Conservation (phyloP, 345 rosid genomes). For the Acer yangbiense region DNA sequence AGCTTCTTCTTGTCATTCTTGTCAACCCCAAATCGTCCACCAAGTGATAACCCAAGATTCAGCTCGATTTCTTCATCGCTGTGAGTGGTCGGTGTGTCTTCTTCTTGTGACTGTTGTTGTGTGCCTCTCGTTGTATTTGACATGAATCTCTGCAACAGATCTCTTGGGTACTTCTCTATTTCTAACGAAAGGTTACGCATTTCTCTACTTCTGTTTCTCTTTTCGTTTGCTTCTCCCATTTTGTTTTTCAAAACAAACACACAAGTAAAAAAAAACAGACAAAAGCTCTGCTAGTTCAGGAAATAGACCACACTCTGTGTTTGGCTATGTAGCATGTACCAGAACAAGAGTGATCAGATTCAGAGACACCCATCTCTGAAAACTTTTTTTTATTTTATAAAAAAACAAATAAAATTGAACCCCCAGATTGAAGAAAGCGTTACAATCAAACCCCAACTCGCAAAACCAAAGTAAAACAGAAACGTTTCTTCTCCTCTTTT, state of each 20-base stretch:
- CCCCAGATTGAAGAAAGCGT: background rate
- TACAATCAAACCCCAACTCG: conserved; percentile 18
- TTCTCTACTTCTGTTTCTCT: conserved; percentile 41
- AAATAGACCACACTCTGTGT: background rate
- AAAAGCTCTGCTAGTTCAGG: background rate
- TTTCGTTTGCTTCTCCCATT: conserved; percentile 63
- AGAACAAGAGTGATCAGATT: conserved; percentile 31
- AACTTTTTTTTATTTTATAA: background rate
- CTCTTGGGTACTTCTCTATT: conserved; percentile 67
- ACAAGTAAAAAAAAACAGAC: background rate
- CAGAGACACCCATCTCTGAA: conserved; percentile 27
- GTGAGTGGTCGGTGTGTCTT: conserved; percentile 2
- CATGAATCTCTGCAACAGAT: conserved; percentile 73
- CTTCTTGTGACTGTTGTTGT: conserved; percentile 10
- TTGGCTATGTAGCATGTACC: conserved; percentile 24
- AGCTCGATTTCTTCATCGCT: conserved; percentile 59
- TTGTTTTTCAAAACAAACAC: conserved; percentile 13
- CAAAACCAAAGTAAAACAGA: conserved; percentile 17
- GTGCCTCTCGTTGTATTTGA: conserved; percentile 35
- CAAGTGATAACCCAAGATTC: conserved; percentile 82
- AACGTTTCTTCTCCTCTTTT: background rate
- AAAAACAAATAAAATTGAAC: background rate
- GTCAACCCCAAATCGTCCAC: conserved; percentile 91
- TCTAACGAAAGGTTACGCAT: conserved; percentile 58
- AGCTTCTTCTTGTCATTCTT: conserved; percentile 54